Base-by-base conservation (phyloP, 2,329 filamentous ascomycete species). In the Didymella segeticola region DNA sequence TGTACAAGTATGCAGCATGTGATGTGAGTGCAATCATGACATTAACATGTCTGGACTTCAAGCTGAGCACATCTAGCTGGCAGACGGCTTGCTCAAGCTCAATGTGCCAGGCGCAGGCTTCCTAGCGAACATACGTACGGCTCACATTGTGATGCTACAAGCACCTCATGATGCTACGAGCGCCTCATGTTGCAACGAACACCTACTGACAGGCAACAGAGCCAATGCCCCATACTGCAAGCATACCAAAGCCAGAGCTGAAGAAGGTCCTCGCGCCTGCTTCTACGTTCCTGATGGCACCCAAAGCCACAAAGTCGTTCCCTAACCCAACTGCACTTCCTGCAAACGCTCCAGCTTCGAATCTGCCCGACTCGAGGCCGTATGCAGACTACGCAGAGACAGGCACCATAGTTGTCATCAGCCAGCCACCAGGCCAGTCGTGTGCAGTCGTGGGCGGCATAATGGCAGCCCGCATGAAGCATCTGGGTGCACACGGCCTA, bases 401-500 rank as follows among this genome's bases (percentile, higher is more conserved):
- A 0, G 82, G 80, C 7, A 88, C 85, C 1, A 80, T 91, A 47
- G 83, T 87, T 4, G 76, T 92, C 4, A 80, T 91, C 53, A 83
- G 84, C 56, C 88, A 91, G 64, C 87, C 88, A 0, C 66, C 77
- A 0, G 80, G 79, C 1, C 88, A 91, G 69, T 81, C 80, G 45
- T 90, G 89, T 72, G 89, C 89, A 5, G 82, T 90, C 7, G 81
- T 90, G 5, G 89, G 89, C n/a, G 89, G 89, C 15, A 90, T 92
- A 60, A 89, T 91, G 83, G 89, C 87, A 5, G 77, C 83, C 25
- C 80, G 89, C 17, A 89, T 91, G 82, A 85, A 86, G 64, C 70
- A 81, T 12, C 78, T 87, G 10, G 83, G 83, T 12, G 83, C 83
- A 15, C 78, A 79, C 60, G 88, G 81, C 2, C 81, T 88, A 10